Conservation (phyloP, 2,329 filamentous ascomycete species). For the Coniochaeta prunicola region DNA sequence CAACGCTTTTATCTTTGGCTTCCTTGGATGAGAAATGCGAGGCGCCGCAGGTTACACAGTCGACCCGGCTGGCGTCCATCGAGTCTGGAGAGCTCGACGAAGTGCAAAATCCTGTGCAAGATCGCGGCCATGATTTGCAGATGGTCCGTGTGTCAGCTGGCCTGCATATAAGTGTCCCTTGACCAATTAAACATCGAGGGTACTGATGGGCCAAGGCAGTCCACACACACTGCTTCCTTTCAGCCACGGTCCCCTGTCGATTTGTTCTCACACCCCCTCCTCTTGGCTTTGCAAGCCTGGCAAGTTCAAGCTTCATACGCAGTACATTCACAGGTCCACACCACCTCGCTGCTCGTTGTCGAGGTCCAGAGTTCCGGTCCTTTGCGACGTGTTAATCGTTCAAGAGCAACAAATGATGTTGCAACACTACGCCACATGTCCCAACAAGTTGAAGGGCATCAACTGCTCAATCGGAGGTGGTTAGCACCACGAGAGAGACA, state of each 20-base stretch:
- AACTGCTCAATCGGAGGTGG: too few relatives aligned
- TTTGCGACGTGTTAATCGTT: background rate
- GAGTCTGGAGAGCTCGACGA: background rate
- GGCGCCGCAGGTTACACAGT: background rate
- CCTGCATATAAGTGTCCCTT: slow-evolving; percentile 11
- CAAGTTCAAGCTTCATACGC: slow-evolving; percentile 1
- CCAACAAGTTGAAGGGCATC: too few relatives aligned
- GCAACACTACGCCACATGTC: background rate
- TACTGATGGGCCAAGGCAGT: background rate
- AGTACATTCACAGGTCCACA: background rate
- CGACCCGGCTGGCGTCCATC: background rate
- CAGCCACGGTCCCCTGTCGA: slow-evolving; percentile 4
- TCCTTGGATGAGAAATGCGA: background rate
- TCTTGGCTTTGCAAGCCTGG: background rate
- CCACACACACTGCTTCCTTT: slow-evolving; percentile 6
- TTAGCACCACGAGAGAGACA: too few relatives aligned
- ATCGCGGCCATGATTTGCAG: slow-evolving; percentile 26
- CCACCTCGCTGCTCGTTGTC: background rate
- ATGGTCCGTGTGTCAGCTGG: slow-evolving; percentile 30
- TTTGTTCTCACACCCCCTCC: background rate
- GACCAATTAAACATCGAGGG: background rate
- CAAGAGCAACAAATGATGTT: too few relatives aligned
- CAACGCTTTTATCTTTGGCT: background rate
- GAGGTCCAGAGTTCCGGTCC: background rate
- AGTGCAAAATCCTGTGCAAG: background rate